phyloP scores from a whole-genome alignment of 2,329 filamentous ascomycete genomes.

The Diaporthe sp. region DNA sequence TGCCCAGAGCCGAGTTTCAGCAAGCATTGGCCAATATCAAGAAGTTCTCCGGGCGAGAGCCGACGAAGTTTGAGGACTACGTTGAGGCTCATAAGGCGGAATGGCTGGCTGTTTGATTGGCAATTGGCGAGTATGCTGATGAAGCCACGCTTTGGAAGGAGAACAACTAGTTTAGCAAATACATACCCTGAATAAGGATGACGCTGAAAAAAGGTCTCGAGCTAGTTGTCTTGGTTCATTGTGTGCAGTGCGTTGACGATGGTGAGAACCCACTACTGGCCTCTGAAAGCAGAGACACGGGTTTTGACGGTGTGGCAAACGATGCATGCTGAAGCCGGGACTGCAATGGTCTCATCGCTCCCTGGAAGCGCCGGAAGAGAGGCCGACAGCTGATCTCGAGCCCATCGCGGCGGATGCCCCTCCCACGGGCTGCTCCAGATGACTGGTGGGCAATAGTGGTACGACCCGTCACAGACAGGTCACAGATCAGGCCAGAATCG shows the following conservation, averaged over 20 bases:
- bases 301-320: neutral
- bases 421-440: constrained; percentile 7
- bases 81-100: constrained; percentile 35
- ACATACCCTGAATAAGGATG: neutral
- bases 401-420: neutral
- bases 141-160: neutral
- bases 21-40: constrained; percentile 28
- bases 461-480: constrained; percentile 27
- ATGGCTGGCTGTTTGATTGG: constrained; percentile 31
- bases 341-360: constrained; percentile 9
- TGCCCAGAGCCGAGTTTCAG: neutral
- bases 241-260: neutral
- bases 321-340: neutral
- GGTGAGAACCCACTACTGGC: too few species aligned
- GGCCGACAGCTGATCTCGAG: neutral
- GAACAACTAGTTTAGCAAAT: neutral
- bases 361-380: neutral
- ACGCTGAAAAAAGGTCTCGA: neutral
- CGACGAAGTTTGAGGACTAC: constrained; percentile 37
- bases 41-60: constrained; percentile 36
- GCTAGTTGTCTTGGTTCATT: neutral
- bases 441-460: constrained; percentile 12
- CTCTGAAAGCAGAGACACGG: neutral
- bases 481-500: constrained; percentile 40
- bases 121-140: neutral